Evolutionary conservation across 1,284 basidiomycete genomes (phyloP), one percentile per base, ranked within the genome.

Genomic region (Wolfiporia cocos): DNA sequence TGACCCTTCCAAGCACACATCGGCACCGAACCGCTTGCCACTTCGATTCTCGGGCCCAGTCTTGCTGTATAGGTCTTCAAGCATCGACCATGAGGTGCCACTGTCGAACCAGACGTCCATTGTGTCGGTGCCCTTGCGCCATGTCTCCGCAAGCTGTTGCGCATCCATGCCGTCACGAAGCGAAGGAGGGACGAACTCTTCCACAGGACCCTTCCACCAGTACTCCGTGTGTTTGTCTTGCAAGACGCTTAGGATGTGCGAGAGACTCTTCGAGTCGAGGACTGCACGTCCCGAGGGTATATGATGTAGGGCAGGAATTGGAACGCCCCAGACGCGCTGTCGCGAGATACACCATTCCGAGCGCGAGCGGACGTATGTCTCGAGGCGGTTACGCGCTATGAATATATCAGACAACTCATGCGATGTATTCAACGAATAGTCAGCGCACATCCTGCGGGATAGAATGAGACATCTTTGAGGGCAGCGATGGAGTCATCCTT

Each of bases 41-140:
- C 30, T 45, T 23, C 42, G 38, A n/a, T 44, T 44, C 15, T 21
- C 33, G n/a, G 23, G 15, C 2, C 44, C 52, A 53, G 46, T 38
- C 49, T 55, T 36, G 54, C 21, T 30, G 29, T 50, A 50, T 15
- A 58, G 57, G 11, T 58, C 64, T 42, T 67, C 60, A 24, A 97
- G 69, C 65, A 92, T 77, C 1, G 89, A 82, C 96, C 96, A 99
- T 1, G 93, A 92, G 1, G 88, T 84, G 2, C 96, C 96, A 55
- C 91, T 95, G 67, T 99, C 96, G 55, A 99, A 99, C 96, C 96
- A 99, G 3, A 99, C 96, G 60, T 99, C 96, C 76, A 99, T 90
- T 0, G 95, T 99, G 60, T 99, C 96, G 2, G 76, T 81, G 6
- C 93, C 87, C 61, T 91, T 92, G 34, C 67, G 62, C 75, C 84